A percentile compares a stretch with the other conserved stretches of the same genome.
These are phyloP conservation scores for Cryptosporidium tyzzeri DNA, from an alignment of 169 alveolate genomes.

Conservation along the genomic window DNA sequence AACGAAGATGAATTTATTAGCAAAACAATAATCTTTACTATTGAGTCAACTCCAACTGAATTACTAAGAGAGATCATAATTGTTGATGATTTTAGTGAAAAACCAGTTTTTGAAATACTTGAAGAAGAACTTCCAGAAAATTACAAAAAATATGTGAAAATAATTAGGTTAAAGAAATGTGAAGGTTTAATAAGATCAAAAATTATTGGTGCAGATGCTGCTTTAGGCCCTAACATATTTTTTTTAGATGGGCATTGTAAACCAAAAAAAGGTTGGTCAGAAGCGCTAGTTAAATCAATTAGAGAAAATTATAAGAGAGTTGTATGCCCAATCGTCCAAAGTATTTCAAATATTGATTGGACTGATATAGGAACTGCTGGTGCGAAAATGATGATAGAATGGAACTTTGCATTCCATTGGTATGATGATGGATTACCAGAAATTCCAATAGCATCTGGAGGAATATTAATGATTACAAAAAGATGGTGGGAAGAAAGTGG, in stretches of 20 bases:
- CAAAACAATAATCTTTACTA: conserved; percentile 77
- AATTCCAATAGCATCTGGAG: conserved; percentile 82
- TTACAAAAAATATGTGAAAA: conserved; percentile 52
- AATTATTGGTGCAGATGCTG: conserved; percentile 79
- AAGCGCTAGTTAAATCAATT: conserved; percentile 78
- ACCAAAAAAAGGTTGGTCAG: conserved; percentile 78
- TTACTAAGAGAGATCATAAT: conserved; percentile 79
- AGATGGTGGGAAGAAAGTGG: conserved; percentile 85
- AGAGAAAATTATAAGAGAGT: conserved; percentile 80
- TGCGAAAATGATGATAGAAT: conserved; percentile 82
- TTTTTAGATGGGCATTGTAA: conserved; percentile 84
- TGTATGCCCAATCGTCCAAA: conserved; percentile 81
- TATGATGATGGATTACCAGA: conserved; percentile 80
- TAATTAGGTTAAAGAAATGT: conserved; percentile 77
- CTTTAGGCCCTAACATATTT: conserved; percentile 79
- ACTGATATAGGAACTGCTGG: conserved; percentile 78
- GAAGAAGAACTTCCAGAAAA: conserved; percentile 66
- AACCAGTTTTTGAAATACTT: conserved; percentile 72
- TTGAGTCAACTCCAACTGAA: conserved; percentile 75
- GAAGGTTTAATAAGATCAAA: conserved; percentile 81
- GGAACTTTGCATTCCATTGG: conserved; percentile 84
- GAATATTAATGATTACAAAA: conserved; percentile 79
- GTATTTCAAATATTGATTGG: conserved; percentile 76
- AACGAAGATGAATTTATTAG: conserved; percentile 79
- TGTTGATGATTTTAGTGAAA: conserved; percentile 80